phyloP scores from a whole-genome alignment of 1,284 basidiomycete species.

The Athelia sp. region DNA sequence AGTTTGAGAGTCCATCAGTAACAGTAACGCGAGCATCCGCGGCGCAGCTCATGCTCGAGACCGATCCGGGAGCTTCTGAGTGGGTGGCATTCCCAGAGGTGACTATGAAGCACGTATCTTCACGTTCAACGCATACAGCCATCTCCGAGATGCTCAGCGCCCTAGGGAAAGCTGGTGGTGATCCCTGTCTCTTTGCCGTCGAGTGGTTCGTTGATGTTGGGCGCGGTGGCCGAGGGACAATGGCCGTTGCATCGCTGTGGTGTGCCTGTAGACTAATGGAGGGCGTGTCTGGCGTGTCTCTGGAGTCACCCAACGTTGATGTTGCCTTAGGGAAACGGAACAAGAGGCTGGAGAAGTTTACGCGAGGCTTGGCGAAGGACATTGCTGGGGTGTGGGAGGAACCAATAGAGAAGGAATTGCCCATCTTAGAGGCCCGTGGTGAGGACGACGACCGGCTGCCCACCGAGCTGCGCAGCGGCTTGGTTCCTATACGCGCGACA shows the following conservation, averaged over 20 bases:
- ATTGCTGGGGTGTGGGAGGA: slow-evolving; percentile 71
- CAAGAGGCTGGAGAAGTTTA: slow-evolving; percentile 60
- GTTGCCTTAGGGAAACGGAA: slow-evolving; percentile 19
- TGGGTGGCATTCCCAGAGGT: slow-evolving; percentile 54
- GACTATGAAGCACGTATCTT: slow-evolving; percentile 57
- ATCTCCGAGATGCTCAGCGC: slow-evolving; percentile 68
- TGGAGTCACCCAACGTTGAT: slow-evolving; percentile 26
- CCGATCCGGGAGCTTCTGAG: slow-evolving; percentile 28
- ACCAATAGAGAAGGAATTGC: slow-evolving; percentile 19
- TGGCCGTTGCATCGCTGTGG: slow-evolving; percentile 77
- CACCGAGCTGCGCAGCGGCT: slow-evolving; percentile 51
- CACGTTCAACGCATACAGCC: slow-evolving; percentile 46
- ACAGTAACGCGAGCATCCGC: slow-evolving; percentile 40
- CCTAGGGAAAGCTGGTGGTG: slow-evolving; percentile 68
- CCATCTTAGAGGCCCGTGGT: slow-evolving; percentile 13
- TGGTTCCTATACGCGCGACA: slow-evolving; percentile 37
- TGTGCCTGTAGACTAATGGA: slow-evolving; percentile 72
- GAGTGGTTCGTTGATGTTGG: slow-evolving; percentile 79
- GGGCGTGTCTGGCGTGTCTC: slow-evolving; percentile 51
- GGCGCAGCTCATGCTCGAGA: slow-evolving; percentile 58
- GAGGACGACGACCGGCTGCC: slow-evolving; percentile 23
- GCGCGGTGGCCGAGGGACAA: slow-evolving; percentile 32
- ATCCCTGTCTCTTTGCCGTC: slow-evolving; percentile 65
- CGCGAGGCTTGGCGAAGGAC: slow-evolving; percentile 54
- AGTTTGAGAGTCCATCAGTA: slow-evolving; percentile 57